These are phyloP conservation scores for Fusarium xyrophilum DNA, from an alignment of 2,329 filamentous ascomycete species.

Conservation along the genomic window DNA sequence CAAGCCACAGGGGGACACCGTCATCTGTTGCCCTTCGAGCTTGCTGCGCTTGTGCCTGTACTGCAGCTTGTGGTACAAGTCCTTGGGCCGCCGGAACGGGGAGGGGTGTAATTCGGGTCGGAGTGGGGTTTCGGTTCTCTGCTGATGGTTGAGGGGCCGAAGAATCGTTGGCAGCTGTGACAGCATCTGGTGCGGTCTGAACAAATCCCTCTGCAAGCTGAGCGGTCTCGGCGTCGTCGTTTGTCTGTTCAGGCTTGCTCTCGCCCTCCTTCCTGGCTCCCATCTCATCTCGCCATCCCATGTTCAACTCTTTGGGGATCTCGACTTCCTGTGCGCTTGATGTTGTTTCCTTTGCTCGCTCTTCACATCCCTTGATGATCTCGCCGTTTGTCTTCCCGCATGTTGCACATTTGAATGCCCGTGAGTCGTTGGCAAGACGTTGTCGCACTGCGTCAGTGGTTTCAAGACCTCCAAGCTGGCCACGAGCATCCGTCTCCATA, in stretches of 20 bases:
- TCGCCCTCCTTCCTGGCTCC: constrained; percentile 44
- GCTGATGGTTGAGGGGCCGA: constrained; percentile 9
- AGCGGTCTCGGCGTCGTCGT: constrained; percentile 52
- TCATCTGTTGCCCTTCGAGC: constrained; percentile 45
- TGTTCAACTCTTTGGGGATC: constrained; percentile 62
- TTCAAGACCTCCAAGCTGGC: constrained; percentile 90
- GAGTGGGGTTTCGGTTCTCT: constrained; percentile 21
- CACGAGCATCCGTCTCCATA: constrained; percentile 89
- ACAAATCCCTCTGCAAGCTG: constrained; percentile 66
- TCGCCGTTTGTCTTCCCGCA: constrained; percentile 77
- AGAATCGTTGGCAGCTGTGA: background rate
- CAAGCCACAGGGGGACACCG: constrained; percentile 75
- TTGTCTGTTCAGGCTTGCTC: constrained; percentile 17
- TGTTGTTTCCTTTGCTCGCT: constrained; percentile 54
- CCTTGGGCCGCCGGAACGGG: constrained; percentile 13
- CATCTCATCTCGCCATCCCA: constrained; percentile 79
- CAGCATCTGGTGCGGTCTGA: constrained; percentile 49
- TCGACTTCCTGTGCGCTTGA: constrained; percentile 51
- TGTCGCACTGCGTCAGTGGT: constrained; percentile 71
- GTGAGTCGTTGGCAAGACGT: constrained; percentile 72
- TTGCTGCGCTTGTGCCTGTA: constrained; percentile 23
- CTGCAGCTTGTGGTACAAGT: constrained; percentile 8
- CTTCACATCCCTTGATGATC: constrained; percentile 75
- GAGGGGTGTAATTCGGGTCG: constrained; percentile 18
- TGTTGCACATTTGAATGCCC: constrained; percentile 69